Evolutionary conservation across 1,139 yeast genomes (phyloP), one percentile per base, ranked within the genome.

Genomic region (Pichia sp.): DNA sequence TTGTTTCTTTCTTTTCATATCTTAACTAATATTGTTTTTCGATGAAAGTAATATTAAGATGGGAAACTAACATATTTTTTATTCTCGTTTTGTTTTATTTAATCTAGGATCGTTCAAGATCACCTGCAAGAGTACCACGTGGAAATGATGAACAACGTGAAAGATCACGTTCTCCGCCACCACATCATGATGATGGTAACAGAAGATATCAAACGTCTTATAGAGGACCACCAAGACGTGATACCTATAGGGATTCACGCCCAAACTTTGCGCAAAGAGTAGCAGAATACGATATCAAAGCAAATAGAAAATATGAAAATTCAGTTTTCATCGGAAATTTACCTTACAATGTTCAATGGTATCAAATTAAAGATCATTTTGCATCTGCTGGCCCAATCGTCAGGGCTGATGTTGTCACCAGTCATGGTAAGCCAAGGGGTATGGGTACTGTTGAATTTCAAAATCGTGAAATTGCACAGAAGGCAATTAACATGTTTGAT

Each of bases 381-480:
- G 68, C 71, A 18, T 68, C 66, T 39, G 82, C 82, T 39, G 96
- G 95, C 53, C 77, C 75, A 35, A 87, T 92, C 44, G 76, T 84
- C 20, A 78, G 88, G 56, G 96, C 97, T 2, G 97, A 90, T 64
- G 84, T 92, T 48, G 85, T 90, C 49, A 82, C 84, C n/a, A 75
- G 78, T 49, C 77, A 84, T 57, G 95, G 95, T 48, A 86, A 87
- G 60, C 84, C 90, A 66, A 73, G 94, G 70, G 90, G 98, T 55
- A 85, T 83, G 92, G 94, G 90, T 45, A 87, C 96, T 20, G 97
- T 92, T 38, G 97, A 92, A 66, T 92, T 85, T 61, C 72, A 80
- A 15, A 72, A 73, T 46, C 72, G 75, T 49, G 82, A 77, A 23
- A 87, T 81, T 51, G 97, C 90, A 3, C 76, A 74, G 48, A 74